phyloP scores from a whole-genome alignment of 179 eudicot species.

The Heliamphora pulchella region DNA sequence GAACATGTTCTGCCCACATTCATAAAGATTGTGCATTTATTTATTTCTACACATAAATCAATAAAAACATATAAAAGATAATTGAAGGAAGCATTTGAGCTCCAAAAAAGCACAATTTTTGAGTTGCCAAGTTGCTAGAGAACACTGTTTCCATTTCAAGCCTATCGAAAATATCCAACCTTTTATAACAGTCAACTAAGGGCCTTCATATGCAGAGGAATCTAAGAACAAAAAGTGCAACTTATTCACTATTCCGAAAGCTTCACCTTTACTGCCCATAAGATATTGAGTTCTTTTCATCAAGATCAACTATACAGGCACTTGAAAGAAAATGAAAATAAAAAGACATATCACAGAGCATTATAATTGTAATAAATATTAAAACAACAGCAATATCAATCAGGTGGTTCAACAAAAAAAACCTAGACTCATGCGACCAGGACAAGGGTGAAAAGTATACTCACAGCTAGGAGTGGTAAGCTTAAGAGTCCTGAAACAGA shows the following conservation, averaged over 20 bases:
- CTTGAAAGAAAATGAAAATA: not conserved
- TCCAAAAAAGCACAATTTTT: not conserved
- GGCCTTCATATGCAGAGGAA: not conserved
- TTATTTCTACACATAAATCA: not conserved
- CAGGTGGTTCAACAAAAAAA: not conserved
- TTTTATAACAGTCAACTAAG: too few relatives aligned
- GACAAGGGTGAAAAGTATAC: conserved; percentile 22
- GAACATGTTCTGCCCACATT: not conserved
- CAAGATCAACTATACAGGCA: not conserved
- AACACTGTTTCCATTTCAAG: too few relatives aligned
- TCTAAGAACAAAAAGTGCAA: not conserved
- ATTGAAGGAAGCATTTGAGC: not conserved
- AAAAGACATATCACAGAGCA: not conserved
- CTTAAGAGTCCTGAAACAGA: conserved; percentile 66
- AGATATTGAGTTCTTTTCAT: not conserved
- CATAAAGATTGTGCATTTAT: not conserved
- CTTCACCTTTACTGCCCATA: not conserved
- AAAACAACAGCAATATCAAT: not conserved
- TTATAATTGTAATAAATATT: not conserved
- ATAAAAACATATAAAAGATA: not conserved
- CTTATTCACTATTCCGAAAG: not conserved
- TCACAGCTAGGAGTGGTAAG: conserved; percentile 81
- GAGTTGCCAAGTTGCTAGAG: not conserved
- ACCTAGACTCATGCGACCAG: not conserved
- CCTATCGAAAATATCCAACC: too few relatives aligned